A percentile compares a stretch with the other conserved stretches of the same genome.
phyloP scores from a whole-genome alignment of 805 yeast genomes.

The Cyberlindnera subsufficiens region DNA sequence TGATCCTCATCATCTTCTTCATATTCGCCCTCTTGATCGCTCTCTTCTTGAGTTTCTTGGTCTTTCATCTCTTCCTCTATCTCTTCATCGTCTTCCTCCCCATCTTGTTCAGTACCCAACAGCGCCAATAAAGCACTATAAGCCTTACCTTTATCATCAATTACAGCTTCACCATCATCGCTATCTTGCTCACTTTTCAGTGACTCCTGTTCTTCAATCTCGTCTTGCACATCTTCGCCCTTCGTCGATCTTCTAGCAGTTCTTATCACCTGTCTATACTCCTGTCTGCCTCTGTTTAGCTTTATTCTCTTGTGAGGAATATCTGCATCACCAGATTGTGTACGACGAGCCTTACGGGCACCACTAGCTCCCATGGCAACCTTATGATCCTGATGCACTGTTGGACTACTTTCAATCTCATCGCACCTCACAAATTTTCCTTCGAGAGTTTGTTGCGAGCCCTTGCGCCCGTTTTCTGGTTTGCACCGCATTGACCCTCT shows the following conservation, averaged over 20 bases:
- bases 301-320: slow-evolving; percentile 9
- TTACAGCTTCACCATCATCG: slow-evolving; percentile 22
- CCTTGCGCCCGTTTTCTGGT: not conserved
- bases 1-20: slow-evolving; percentile 24
- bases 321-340: not conserved
- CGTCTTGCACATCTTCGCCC: slow-evolving; percentile 15
- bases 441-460: not conserved
- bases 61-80: slow-evolving; percentile 10
- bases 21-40: slow-evolving; percentile 12
- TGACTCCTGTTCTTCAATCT: slow-evolving; percentile 12
- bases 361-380: slow-evolving; percentile 2
- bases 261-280: slow-evolving; percentile 54
- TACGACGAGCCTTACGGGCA: slow-evolving; percentile 3
- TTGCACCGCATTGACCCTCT: not conserved
- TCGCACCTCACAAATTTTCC: not conserved
- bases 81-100: slow-evolving; percentile 8
- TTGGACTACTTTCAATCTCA: not conserved
- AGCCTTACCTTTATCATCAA: slow-evolving; percentile 39
- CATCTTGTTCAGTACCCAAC: slow-evolving; percentile 42
- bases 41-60: slow-evolving; percentile 14
- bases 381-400: not conserved
- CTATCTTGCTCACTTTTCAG: slow-evolving; percentile 7
- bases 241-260: slow-evolving; percentile 36
- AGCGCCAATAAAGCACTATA: slow-evolving; percentile 65
- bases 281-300: slow-evolving; percentile 48